phyloP scores from a whole-genome alignment of 1,284 basidiomycete species.

The Melampsora larici-populina region DNA sequence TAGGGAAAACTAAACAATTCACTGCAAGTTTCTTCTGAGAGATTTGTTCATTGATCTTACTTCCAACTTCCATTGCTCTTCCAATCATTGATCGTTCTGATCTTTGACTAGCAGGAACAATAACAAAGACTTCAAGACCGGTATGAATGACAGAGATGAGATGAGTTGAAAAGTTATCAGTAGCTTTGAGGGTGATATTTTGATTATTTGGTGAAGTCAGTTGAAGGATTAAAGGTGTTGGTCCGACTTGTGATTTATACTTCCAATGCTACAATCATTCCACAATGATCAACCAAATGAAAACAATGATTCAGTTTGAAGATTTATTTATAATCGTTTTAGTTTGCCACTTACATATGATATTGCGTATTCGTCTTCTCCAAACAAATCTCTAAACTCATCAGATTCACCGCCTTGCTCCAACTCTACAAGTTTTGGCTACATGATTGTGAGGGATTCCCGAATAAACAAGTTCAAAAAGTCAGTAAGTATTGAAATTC shows the following conservation, averaged over 20 bases:
- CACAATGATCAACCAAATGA: neutral
- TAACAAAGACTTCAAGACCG: slow-evolving; percentile 25
- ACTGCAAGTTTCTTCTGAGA: slow-evolving; percentile 9
- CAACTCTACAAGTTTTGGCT: slow-evolving; percentile 2
- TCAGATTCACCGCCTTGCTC: slow-evolving; percentile 22
- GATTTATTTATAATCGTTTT: too few relatives aligned
- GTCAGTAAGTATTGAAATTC: neutral
- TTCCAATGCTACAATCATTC: slow-evolving; percentile 22
- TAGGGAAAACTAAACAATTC: slow-evolving; percentile 30
- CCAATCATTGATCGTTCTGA: neutral
- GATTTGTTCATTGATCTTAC: neutral
- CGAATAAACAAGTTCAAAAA: neutral
- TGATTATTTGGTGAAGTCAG: neutral
- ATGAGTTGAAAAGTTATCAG: neutral
- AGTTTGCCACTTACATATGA: slow-evolving; percentile 17
- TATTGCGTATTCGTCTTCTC: neutral
- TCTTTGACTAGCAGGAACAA: slow-evolving; percentile 9
- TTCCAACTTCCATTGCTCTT: neutral
- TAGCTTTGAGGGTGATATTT: neutral
- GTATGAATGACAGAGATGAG: slow-evolving; percentile 18
- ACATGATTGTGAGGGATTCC: neutral
- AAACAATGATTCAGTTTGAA: neutral
- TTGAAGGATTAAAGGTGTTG: slow-evolving; percentile 3
- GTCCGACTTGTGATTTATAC: slow-evolving; percentile 15
- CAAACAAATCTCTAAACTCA: slow-evolving; percentile 2